phyloP scores from a whole-genome alignment of 768 basidiomycete species.

The Steccherinum ochraceum region DNA sequence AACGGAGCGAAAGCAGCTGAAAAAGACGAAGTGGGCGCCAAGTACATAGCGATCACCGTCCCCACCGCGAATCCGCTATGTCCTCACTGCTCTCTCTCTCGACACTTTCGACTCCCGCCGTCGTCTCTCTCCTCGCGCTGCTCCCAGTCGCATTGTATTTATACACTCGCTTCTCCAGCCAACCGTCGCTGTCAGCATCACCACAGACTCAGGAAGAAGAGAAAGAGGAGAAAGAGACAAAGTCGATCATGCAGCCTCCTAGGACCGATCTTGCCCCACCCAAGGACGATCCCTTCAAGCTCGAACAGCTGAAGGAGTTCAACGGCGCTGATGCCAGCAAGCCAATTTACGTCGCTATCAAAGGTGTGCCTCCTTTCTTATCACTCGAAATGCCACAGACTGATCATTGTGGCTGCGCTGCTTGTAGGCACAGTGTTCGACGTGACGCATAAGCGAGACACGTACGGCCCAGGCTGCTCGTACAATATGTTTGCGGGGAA shows the following conservation, averaged over 20 bases:
- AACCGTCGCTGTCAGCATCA: neutral
- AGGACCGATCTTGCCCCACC: conserved; percentile 57
- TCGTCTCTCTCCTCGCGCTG: neutral
- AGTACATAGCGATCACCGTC: too few relatives aligned
- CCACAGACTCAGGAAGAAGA: conserved; percentile 1
- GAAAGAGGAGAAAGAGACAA: conserved; percentile 29
- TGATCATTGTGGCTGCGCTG: neutral
- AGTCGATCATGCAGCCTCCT: conserved; percentile 69
- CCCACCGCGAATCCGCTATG: too few relatives aligned
- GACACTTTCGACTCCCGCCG: neutral
- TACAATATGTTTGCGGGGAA: conserved; percentile 90
- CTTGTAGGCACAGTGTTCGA: conserved; percentile 79
- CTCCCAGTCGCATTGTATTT: neutral
- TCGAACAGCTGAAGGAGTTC: conserved; percentile 57
- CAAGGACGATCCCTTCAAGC: conserved; percentile 73
- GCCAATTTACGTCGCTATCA: conserved; percentile 91
- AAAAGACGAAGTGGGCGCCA: too few relatives aligned
- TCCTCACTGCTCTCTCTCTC: too few relatives aligned
- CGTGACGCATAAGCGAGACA: conserved; percentile 76
- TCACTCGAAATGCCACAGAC: neutral
- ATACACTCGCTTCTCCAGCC: neutral
- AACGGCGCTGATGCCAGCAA: conserved; percentile 60
- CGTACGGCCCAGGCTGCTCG: conserved; percentile 78
- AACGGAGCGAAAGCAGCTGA: too few relatives aligned
- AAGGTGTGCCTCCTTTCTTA: conserved; percentile 43